Evolutionary conservation across 2,329 filamentous ascomycete species (phyloP).

Genomic region (Sporothrix dimorphospora): DNA sequence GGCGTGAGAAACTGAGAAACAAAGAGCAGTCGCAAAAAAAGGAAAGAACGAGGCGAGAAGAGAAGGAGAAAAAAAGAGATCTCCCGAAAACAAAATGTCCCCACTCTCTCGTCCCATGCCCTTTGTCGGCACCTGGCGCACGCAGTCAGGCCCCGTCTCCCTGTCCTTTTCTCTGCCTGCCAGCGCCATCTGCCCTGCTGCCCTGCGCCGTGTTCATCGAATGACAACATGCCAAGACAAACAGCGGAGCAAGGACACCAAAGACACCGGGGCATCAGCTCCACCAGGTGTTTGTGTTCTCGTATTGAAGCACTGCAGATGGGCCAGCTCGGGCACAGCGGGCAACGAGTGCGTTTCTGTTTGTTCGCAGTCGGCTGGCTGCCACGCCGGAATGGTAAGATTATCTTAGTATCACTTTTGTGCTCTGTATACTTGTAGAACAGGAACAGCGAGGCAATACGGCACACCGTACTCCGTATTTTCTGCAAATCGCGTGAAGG

Average conservation of each 20-base stretch:
- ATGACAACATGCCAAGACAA: slow-evolving; percentile 26
- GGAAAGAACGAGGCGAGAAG: slow-evolving; percentile 7
- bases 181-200: neutral
- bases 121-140: slow-evolving; percentile 10
- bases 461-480: slow-evolving; percentile 6
- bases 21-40: neutral
- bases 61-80: neutral
- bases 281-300: neutral
- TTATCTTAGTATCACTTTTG: neutral
- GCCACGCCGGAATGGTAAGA: neutral
- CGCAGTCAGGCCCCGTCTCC: neutral
- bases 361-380: too few relatives aligned
- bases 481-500: neutral
- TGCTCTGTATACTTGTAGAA: too few relatives aligned
- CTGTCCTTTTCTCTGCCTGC: neutral
- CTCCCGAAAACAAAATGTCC: neutral
- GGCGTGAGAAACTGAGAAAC: neutral
- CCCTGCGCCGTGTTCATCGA: slow-evolving; percentile 1
- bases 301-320: slow-evolving; percentile 1
- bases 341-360: neutral
- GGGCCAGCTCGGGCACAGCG: neutral
- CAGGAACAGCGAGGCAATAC: too few relatives aligned
- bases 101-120: neutral
- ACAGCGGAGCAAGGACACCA: neutral
- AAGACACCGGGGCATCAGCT: neutral